Base-by-base conservation (phyloP, 306 rosid genomes). In the Fragaria iinumae region DNA sequence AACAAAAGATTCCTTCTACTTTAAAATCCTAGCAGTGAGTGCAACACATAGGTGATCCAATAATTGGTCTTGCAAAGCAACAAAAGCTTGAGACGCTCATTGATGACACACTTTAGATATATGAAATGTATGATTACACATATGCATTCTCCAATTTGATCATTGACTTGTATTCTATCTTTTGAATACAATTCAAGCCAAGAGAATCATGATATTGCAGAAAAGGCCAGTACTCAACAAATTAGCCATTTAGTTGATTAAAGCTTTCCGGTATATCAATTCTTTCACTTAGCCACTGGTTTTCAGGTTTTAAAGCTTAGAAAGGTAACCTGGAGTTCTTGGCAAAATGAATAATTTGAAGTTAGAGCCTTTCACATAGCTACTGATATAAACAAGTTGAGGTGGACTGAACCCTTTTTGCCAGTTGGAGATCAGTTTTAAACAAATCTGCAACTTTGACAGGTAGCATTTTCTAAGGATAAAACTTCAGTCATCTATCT, bases 381-480 rank as follows among this genome's bases (percentile, higher is more conserved):
- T 0, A 39, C 43, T 39, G 7, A 41, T 59, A 14, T 34, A 13
- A 59, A 43, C 23, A 25, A 23, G 27, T 43, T 12, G 34, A 55
- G 52, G 11, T 36, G 38, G 12, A 45, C 60, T n/a, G 16, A 16
- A 21, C 39, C 69, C 44, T 12, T 63, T 23, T 25, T 47, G 34
- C 62, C 36, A 64, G 14, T 32, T 34, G 64, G 21, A 41, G 49
- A 44, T 11, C 57, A 45, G 12, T 27, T 59, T 41, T 7, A n/a
- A 63, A 14, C 48, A 74, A 43, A 43, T 23, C 6, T 45, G 53
- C 55, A 74, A 74, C 67, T 38, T 10, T 43, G 43, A 74, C 57
- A 48, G 74, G 63, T 57, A 70, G 34, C 59, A 49, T 55, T 55
- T 32, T 71, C 29, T 11, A 50, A 49, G 14, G 25, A 49, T 48